phyloP scores from a whole-genome alignment of 495 filamentous ascomycete genomes.

The Pyronema domesticum region DNA sequence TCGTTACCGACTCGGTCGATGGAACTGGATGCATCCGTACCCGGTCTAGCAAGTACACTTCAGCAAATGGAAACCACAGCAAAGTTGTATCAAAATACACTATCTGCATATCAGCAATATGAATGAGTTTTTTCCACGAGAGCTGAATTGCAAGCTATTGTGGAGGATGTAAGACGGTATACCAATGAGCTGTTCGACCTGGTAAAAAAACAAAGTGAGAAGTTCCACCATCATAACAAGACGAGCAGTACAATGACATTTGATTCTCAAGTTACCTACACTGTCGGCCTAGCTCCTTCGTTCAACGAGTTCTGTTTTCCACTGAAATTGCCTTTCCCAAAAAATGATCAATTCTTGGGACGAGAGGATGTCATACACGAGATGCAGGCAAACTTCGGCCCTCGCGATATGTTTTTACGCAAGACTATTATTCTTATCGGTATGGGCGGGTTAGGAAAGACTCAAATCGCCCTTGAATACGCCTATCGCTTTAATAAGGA shows the following conservation, averaged over 20 bases:
- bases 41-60: no score
- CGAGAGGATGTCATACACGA: constrained; percentile 4
- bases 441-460: constrained; percentile 15
- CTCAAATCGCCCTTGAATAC: constrained; percentile 11
- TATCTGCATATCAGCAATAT: not conserved
- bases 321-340: constrained; percentile 4
- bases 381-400: no score
- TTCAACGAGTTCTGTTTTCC: constrained; percentile 8
- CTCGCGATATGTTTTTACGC: constrained; percentile 1
- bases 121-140: constrained; percentile 1
- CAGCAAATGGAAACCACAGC: not conserved
- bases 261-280: no score
- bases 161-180: constrained; percentile 3
- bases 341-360: constrained; percentile 7
- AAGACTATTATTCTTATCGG: constrained; percentile 7
- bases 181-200: no score
- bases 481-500: constrained; percentile 6
- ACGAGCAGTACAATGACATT: no score
- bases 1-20: no score
- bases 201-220: no score
- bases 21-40: no score
- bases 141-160: not conserved
- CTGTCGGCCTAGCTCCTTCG: no score
- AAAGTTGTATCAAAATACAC: not conserved
- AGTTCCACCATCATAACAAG: no score